Evolutionary conservation across 768 basidiomycete genomes (phyloP).

Genomic region (Macrolepiota albuminosa): DNA sequence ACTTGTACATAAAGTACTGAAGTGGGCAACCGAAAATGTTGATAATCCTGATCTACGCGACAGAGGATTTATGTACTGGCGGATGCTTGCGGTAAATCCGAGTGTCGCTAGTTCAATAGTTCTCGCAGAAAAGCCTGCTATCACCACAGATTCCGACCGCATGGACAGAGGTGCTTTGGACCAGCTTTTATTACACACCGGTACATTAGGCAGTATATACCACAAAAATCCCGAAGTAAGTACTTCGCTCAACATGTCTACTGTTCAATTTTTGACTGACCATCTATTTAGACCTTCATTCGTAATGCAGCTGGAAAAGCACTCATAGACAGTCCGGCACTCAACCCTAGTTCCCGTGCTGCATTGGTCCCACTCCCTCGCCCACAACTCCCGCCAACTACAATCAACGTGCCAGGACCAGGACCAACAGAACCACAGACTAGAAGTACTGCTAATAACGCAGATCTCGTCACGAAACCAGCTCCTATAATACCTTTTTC

Average conservation of each 20-base stretch:
- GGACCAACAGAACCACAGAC: constrained; percentile 49
- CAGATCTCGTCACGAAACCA: constrained; percentile 25
- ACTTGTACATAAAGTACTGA: constrained; percentile 90
- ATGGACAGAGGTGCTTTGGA: constrained; percentile 97
- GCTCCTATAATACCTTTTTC: constrained; percentile 28
- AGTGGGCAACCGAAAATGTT: constrained; percentile 95
- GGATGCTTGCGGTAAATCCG: constrained; percentile 91
- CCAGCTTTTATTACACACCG: constrained; percentile 90
- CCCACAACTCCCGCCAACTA: constrained; percentile 38
- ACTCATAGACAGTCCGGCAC: constrained; percentile 81
- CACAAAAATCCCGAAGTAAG: constrained; percentile 94
- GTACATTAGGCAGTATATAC: constrained; percentile 92
- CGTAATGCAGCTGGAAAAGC: constrained; percentile 82
- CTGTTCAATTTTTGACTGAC: constrained; percentile 1
- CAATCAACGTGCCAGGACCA: constrained; percentile 55
- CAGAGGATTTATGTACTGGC: constrained; percentile 99
- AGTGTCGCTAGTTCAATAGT: constrained; percentile 86
- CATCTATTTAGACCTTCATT: constrained; percentile 76
- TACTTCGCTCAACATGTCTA: neutral
- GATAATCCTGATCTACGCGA: constrained; percentile 98
- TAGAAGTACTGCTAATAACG: constrained; percentile 18
- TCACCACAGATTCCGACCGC: constrained; percentile 96
- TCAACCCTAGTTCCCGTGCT: constrained; percentile 76
- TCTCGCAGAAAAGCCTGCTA: constrained; percentile 88
- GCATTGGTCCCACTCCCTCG: constrained; percentile 62